phyloP scores from a whole-genome alignment of 1,139 yeast species.

The Scheffersomyces quercinus region DNA sequence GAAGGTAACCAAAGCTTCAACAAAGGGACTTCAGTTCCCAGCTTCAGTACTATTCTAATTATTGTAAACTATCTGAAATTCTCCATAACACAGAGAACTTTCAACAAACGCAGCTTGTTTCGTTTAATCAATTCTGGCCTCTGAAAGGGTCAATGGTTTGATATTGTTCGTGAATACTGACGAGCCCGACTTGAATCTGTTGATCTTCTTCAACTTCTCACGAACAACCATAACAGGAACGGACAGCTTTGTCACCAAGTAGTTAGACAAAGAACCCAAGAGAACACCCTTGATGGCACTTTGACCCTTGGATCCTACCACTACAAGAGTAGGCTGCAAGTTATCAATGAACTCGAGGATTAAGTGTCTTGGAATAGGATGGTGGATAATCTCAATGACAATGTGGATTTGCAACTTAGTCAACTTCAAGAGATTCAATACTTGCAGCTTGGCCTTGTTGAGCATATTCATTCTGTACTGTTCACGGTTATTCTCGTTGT shows the following conservation, averaged over 20 bases:
- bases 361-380: conserved; percentile 85
- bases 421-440: conserved; percentile 58
- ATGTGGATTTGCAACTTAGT: conserved; percentile 79
- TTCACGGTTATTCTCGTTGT: conserved; percentile 47
- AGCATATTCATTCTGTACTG: conserved; percentile 57
- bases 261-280: conserved; percentile 74
- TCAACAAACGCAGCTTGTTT: conserved; percentile 5
- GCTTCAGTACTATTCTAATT: no score
- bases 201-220: conserved; percentile 74
- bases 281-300: conserved; percentile 75
- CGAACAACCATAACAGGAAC: conserved; percentile 93
- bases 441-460: conserved; percentile 60
- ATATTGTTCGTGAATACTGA: conserved; percentile 50
- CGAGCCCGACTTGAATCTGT: conserved; percentile 52
- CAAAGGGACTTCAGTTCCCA: no score
- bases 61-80: no score
- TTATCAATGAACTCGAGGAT: conserved; percentile 81
- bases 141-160: conserved; percentile 50
- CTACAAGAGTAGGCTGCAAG: conserved; percentile 77
- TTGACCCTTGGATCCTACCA: conserved; percentile 80
- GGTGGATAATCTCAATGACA: conserved; percentile 75
- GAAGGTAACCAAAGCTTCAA: no score
- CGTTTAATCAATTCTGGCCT: conserved; percentile 46
- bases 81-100: conserved; percentile 1
- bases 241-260: conserved; percentile 71